Evolutionary conservation across 331 rosid species (phyloP).

Genomic region (Acacia pycnantha): DNA sequence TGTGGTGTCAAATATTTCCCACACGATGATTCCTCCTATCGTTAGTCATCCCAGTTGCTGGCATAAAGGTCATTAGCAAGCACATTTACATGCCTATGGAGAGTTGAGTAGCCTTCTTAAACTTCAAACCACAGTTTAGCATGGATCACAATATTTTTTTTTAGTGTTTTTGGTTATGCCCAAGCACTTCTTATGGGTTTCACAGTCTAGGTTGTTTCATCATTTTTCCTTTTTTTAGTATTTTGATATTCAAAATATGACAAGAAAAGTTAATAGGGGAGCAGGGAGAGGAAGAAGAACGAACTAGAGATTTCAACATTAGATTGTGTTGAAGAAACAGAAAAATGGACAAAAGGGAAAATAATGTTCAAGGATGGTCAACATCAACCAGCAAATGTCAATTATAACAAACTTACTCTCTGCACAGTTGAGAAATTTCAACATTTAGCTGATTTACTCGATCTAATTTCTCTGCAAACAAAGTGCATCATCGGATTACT

Average conservation of each 20-base stretch:
- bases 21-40: background rate
- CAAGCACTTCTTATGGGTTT: background rate
- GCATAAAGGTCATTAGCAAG: background rate
- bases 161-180: background rate
- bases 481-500: constrained; percentile 10
- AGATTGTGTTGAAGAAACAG: background rate
- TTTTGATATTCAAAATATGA: background rate
- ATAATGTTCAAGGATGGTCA: constrained; percentile 6
- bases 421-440: constrained; percentile 69
- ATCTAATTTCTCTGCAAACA: constrained; percentile 69
- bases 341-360: background rate
- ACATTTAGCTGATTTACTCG: constrained; percentile 63
- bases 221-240: background rate
- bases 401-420: constrained; percentile 57
- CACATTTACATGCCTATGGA: background rate
- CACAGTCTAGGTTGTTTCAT: background rate
- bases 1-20: background rate
- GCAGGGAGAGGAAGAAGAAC: background rate
- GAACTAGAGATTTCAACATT: background rate
- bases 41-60: background rate
- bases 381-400: constrained; percentile 11
- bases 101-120: background rate
- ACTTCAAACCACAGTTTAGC: background rate
- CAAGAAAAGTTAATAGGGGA: background rate
- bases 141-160: background rate